Percentiles rank a stretch among this genome's conserved stretches.
phyloP scores from a whole-genome alignment of 352 stramenopile genomes.

The Globisporangium rhizosaccharum region DNA sequence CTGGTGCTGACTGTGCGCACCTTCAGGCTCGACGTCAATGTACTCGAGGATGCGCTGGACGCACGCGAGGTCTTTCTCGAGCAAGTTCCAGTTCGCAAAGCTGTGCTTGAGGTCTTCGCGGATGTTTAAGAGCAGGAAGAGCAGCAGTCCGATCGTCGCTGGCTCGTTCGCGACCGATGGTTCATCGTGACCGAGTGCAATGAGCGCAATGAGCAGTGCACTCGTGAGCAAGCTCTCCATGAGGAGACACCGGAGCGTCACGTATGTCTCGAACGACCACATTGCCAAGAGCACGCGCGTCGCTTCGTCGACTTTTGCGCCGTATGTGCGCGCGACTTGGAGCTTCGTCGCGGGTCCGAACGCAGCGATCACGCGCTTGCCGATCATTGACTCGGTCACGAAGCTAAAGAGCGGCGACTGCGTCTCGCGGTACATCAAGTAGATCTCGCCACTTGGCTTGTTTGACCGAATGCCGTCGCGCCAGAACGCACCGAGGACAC shows the following conservation, averaged over 20 bases:
- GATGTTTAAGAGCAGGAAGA: slow-evolving; percentile 42
- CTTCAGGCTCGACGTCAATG: slow-evolving; percentile 14
- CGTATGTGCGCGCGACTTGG: slow-evolving; percentile 25
- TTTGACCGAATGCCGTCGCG: slow-evolving; percentile 23
- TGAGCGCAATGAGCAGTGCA: slow-evolving; percentile 29
- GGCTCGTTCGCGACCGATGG: slow-evolving; percentile 5
- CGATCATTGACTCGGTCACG: slow-evolving; percentile 34
- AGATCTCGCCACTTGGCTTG: slow-evolving; percentile 27
- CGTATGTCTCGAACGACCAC: slow-evolving; percentile 28
- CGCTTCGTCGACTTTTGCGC: slow-evolving; percentile 28
- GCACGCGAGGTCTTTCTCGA: slow-evolving; percentile 25
- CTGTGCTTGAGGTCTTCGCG: slow-evolving; percentile 14
- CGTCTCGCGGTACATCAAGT: slow-evolving; percentile 30
- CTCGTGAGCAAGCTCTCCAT: slow-evolving; percentile 30
- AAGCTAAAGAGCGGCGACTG: slow-evolving; percentile 32
- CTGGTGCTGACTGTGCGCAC: neutral
- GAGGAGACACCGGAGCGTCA: slow-evolving; percentile 24
- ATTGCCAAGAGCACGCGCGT: slow-evolving; percentile 28
- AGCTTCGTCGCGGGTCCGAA: slow-evolving; percentile 27
- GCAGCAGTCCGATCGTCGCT: slow-evolving; percentile 28
- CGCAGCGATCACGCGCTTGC: slow-evolving; percentile 26
- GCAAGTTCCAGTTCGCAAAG: slow-evolving; percentile 28
- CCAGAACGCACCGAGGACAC: slow-evolving; percentile 21
- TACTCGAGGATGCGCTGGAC: slow-evolving; percentile 40
- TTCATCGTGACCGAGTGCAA: slow-evolving; percentile 23